Conservation (phyloP, 225 moss, liverwort and hornwort species). For the Sphagnum contortum region DNA sequence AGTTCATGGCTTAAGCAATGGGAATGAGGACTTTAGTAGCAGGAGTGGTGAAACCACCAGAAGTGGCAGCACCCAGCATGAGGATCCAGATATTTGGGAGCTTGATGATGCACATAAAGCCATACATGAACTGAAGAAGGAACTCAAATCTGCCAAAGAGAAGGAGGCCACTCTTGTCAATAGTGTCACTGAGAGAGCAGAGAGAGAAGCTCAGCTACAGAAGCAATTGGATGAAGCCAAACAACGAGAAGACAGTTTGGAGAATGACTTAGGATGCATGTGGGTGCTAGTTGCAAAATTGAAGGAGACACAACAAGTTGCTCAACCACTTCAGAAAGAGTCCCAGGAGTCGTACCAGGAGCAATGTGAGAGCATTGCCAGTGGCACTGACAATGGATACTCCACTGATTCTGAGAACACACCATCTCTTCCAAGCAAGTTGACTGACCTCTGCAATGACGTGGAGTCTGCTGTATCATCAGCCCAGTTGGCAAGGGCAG, state of each 20-base stretch:
- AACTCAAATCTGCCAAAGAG: constrained; percentile 51
- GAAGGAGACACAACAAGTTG: constrained; percentile 60
- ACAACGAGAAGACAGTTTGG: constrained; percentile 64
- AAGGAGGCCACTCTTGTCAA: constrained; percentile 46
- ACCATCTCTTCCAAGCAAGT: constrained; percentile 13
- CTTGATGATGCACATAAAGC: constrained; percentile 26
- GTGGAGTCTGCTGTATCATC: constrained; percentile 13
- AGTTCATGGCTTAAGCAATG: background rate
- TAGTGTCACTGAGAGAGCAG: constrained; percentile 57
- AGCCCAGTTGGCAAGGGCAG: constrained; percentile 28
- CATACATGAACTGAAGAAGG: constrained; percentile 39
- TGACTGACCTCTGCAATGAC: constrained; percentile 1
- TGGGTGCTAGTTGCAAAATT: constrained; percentile 92
- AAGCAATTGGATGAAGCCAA: constrained; percentile 63
- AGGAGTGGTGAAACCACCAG: constrained; percentile 39
- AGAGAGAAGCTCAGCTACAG: constrained; percentile 27
- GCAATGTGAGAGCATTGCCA: constrained; percentile 18
- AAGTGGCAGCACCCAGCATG: constrained; percentile 27
- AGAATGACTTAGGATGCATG: constrained; percentile 94
- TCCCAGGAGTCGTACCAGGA: constrained; percentile 15
- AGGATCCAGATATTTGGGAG: constrained; percentile 43
- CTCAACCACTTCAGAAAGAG: constrained; percentile 10
- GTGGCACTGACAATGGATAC: constrained; percentile 15
- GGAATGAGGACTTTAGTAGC: constrained; percentile 6
- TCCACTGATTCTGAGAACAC: constrained; percentile 14